A percentile compares a stretch with the other conserved stretches of the same genome.
phyloP scores from a whole-genome alignment of 164 flowering plant species.

The Nymphaea thermarum region DNA sequence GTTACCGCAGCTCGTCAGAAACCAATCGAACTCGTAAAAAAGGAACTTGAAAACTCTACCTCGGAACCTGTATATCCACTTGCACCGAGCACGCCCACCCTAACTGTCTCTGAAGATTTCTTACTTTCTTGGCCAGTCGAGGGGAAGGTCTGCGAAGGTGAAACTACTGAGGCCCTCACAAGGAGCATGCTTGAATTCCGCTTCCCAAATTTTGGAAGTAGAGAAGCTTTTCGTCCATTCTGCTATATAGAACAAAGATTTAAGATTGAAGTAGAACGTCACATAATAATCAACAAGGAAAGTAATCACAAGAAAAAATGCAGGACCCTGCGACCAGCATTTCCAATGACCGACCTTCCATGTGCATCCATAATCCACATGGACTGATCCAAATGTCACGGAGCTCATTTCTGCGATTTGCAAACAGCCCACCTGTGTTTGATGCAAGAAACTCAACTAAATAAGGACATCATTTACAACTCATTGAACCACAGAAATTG shows the following conservation, averaged over 20 bases:
- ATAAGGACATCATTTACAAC: too few species aligned
- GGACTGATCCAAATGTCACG: slow-evolving; percentile 18
- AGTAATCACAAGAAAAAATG: background rate
- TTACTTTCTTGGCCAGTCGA: slow-evolving; percentile 9
- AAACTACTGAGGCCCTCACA: slow-evolving; percentile 27
- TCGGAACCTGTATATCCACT: slow-evolving; percentile 98
- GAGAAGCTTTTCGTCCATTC: slow-evolving; percentile 3
- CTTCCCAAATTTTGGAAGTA: slow-evolving; percentile 9
- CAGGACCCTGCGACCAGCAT: background rate
- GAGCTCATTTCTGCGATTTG: slow-evolving; percentile 21
- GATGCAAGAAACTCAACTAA: too few species aligned
- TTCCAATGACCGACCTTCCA: slow-evolving; percentile 19
- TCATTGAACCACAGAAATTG: too few species aligned
- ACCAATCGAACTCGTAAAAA: background rate
- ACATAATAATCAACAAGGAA: background rate
- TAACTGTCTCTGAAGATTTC: slow-evolving; percentile 31
- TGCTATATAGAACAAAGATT: background rate
- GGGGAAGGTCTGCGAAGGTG: slow-evolving; percentile 23
- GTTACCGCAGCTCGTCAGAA: background rate
- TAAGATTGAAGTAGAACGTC: background rate
- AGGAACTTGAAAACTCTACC: slow-evolving; percentile 22
- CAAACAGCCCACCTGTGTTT: too few species aligned
- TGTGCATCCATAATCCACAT: slow-evolving; percentile 16
- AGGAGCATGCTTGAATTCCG: slow-evolving; percentile 13
- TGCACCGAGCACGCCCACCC: slow-evolving; percentile 91